A percentile compares a stretch with the other conserved stretches of the same genome.
Conservation (phyloP, 129 eudicot genomes). For the Sambucus nigra region DNA sequence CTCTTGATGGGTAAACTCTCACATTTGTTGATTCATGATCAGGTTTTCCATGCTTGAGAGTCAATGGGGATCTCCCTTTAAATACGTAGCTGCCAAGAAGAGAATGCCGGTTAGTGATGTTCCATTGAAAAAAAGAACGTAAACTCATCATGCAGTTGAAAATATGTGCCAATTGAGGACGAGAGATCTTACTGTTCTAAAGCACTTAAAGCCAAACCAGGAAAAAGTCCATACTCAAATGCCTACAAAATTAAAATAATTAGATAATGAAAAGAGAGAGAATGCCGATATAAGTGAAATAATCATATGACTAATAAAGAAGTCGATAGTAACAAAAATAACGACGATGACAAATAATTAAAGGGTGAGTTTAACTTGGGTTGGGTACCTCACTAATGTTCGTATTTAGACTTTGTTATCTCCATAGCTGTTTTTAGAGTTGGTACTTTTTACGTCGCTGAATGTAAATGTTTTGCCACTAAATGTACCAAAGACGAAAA, state of each 20-base stretch:
- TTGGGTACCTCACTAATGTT: too few relatives aligned
- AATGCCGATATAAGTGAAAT: too few relatives aligned
- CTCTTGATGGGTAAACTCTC: too few relatives aligned
- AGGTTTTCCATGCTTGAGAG: conserved; percentile 90
- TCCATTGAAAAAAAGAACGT: neutral
- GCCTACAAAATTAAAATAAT: conserved; percentile 41
- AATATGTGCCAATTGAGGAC: conserved; percentile 5
- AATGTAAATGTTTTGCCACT: too few relatives aligned
- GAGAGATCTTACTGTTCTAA: conserved; percentile 72
- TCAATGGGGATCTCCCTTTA: conserved; percentile 71
- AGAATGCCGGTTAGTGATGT: conserved; percentile 1
- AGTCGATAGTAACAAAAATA: too few relatives aligned
- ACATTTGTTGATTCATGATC: conserved; percentile 88
- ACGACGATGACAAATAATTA: too few relatives aligned
- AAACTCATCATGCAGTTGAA: conserved; percentile 14
- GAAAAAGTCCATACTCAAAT: conserved; percentile 81
- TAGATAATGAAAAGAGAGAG: conserved; percentile 1
- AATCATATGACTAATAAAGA: too few relatives aligned
- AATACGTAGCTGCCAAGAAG: conserved; percentile 52
- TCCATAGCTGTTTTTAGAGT: too few relatives aligned
- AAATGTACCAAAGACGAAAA: too few relatives aligned
- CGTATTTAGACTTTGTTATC: too few relatives aligned
- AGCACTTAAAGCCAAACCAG: conserved; percentile 78
- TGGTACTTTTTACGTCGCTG: too few relatives aligned
- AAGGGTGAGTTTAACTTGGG: too few relatives aligned